These are phyloP conservation scores for Arachnomyces sp. DNA, from an alignment of 2,329 filamentous ascomycete genomes.

Conservation along the genomic window DNA sequence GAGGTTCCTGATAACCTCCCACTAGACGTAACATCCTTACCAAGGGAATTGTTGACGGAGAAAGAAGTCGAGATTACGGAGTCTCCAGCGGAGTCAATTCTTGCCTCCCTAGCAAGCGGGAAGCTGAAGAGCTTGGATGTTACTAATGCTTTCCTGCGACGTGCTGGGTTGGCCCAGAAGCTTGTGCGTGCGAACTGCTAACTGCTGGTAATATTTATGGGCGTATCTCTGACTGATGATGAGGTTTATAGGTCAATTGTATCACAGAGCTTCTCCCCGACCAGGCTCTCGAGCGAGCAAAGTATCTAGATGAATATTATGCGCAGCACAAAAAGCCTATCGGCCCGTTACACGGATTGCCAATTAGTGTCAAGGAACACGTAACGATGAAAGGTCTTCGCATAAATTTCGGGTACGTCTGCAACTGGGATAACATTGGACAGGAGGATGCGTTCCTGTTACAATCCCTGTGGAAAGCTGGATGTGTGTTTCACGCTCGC, in stretches of 20 bases:
- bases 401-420: slow-evolving; percentile 12
- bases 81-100: slow-evolving; percentile 36
- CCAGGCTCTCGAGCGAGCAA: slow-evolving; percentile 17
- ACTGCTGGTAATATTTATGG: no score
- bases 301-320: slow-evolving; percentile 16
- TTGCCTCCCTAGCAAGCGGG: slow-evolving; percentile 37
- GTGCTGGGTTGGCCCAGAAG: slow-evolving; percentile 48
- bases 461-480: slow-evolving; percentile 6
- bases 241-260: slow-evolving; percentile 11
- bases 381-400: slow-evolving; percentile 13
- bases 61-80: slow-evolving; percentile 47
- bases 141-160: slow-evolving; percentile 47
- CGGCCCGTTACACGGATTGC: slow-evolving; percentile 22
- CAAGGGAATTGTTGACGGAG: slow-evolving; percentile 38
- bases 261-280: slow-evolving; percentile 22
- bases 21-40: slow-evolving; percentile 24
- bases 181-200: slow-evolving; percentile 35
- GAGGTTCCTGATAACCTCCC: slow-evolving; percentile 12
- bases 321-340: slow-evolving; percentile 13
- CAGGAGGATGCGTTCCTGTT: slow-evolving; percentile 3
- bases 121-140: slow-evolving; percentile 39
- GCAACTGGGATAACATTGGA: slow-evolving; percentile 4
- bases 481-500: slow-evolving; percentile 10
- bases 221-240: not conserved
- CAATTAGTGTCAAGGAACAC: slow-evolving; percentile 23